Evolutionary conservation across 257 asterid genomes (phyloP).

Genomic region (Nicotiana tomentosiformis): DNA sequence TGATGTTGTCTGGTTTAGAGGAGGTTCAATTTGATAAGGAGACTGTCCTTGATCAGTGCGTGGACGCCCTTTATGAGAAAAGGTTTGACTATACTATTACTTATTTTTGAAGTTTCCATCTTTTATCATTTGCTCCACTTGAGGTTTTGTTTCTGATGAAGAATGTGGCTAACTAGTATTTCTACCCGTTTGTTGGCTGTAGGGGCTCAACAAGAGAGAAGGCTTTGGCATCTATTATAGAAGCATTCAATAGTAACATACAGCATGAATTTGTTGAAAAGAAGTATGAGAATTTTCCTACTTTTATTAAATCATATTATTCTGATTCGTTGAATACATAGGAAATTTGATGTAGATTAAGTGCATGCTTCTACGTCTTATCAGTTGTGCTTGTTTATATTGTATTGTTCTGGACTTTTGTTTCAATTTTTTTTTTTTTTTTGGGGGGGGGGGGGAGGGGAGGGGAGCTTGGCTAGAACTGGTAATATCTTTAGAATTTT

Average conservation of each 20-base stretch:
- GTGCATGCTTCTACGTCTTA: not conserved
- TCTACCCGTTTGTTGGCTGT: conserved; percentile 14
- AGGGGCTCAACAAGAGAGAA: conserved; percentile 92
- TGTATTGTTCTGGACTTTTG: not conserved
- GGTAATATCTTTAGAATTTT: not conserved
- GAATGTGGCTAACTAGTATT: not conserved
- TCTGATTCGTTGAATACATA: not conserved
- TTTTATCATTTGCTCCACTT: not conserved
- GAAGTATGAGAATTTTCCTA: conserved; percentile 36
- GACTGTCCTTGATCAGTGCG: conserved; percentile 54
- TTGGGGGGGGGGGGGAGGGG: not conserved
- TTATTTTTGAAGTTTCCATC: not conserved
- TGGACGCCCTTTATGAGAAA: conserved; percentile 88
- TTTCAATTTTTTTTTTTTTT: not conserved
- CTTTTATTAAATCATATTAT: not conserved
- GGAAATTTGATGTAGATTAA: not conserved
- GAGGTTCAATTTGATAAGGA: conserved; percentile 63
- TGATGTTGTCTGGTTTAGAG: conserved; percentile 32
- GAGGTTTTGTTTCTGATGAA: not conserved
- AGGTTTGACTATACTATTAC: conserved; percentile 40
- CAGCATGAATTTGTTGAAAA: conserved; percentile 69
- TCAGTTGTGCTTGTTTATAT: not conserved
- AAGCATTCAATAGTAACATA: conserved; percentile 63
- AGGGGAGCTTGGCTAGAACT: not conserved
- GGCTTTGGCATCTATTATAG: conserved; percentile 66